Base-by-base conservation (phyloP, 129 eudicot genomes). In the Ambrosia trifida region DNA sequence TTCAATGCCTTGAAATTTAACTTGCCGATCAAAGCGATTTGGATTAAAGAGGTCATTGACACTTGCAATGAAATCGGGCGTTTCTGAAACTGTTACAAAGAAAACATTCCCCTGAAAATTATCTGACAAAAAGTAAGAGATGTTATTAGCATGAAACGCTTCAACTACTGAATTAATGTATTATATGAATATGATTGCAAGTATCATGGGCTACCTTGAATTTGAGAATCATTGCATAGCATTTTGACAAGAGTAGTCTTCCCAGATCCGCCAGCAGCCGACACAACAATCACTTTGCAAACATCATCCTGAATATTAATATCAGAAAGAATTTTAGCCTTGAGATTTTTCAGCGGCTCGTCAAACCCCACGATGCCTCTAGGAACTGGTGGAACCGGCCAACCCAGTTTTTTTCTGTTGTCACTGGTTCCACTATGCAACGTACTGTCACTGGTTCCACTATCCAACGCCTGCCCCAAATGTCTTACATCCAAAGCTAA, bases 181-280 rank as follows among this genome's bases (percentile, higher is more conserved):
- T 24, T 24, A 24, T 35, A 35, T 35, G 38, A 35, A 35, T 35
- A 35, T 32, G 36, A 32, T 32, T 32, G 4, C 6, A 0, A 35
- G 38, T 5, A 2, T 35, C 6, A 5, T 2, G 3, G 36, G 4
- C 36, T 14, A 76, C 80, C 70, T 68, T 3, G 53, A 59, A 76
- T 68, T 31, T 35, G 7, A 58, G 32, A 2, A 76, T 76, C 75
- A 68, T 76, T 12, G 45, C 80, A 68, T 2, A 76, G 69, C 75
- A 68, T 68, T 13, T 18, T 76, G 3, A 59, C 80, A 53, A 76
- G 60, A 59, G 80, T 76, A 11, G 80, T 76, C 53, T 76, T 76
- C 14, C 80, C 80, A 68, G 63, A 76, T 46, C 80, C 80, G 33
- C 75, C 75, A 14, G 64, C 64, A 8, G 75, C 80, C 2, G 56